Base-by-base conservation (phyloP, 805 yeast species). In the Zygoascus bituminiphila region DNA sequence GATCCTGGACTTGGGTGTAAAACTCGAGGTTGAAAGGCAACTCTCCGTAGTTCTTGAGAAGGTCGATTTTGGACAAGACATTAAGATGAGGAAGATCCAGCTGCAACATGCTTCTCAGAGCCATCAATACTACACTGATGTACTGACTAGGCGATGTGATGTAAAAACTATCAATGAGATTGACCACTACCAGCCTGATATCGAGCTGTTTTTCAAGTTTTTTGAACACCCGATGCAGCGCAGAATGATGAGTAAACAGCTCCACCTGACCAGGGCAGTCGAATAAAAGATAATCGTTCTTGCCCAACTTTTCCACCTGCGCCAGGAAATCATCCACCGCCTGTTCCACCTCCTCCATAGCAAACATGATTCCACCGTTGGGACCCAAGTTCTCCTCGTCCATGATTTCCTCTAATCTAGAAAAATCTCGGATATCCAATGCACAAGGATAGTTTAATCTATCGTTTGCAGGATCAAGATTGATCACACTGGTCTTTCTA, bases 181-280 rank as follows among this genome's bases (percentile, higher is more conserved):
- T 85, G 0, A 93, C 89, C 22, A 91, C 96, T 56, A 58, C 68
- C 5, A 68, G 59, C 45, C 98, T 71, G 57, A 87, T 74, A 52
- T 81, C 88, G 15, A 81, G 63, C 54, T 76, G 74, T 45, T 79
- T 79, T 51, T 79, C 81, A 41, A 93, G 67, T 42, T 63, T 72
- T 52, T 76, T 75, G 65, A 89, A 86, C 4, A 93, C 82, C 46
- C 71, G 71, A 38, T 73, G 74, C 39, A 94, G 68, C 0, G 96
- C 81, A 0, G 81, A 76, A 58, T 87, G 95, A 60, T 86, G 94
- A 2, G 99, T 93, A 67, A 86, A 93, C 14, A 93, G 74, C 63
- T 93, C 99, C 1, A 88, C 93, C 63, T 93, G 98, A 1, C 98
- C 98, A 1, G 97, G 96, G 60, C 95, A 86, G 64, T 88, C 96